These are phyloP conservation scores for Eucalyptus victrix DNA, from an alignment of 345 rosid species.

Conservation along the genomic window DNA sequence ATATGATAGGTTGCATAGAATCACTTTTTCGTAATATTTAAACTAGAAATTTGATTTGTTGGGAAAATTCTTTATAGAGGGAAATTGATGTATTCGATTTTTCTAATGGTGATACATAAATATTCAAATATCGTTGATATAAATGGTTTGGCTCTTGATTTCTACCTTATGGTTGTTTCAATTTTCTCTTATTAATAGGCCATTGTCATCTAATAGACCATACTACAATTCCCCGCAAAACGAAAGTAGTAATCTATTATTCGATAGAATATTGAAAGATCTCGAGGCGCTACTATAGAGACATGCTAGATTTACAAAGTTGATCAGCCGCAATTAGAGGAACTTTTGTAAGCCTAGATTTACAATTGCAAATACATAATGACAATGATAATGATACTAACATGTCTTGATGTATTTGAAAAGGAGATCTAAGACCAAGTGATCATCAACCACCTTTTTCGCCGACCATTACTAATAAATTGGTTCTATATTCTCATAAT, in stretches of 20 bases:
- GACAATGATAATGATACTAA: not conserved
- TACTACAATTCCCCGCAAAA: not conserved
- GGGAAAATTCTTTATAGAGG: not conserved
- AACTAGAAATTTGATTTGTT: not conserved
- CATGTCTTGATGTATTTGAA: not conserved
- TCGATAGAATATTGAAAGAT: not conserved
- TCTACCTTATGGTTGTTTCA: not conserved
- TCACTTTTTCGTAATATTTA: not conserved
- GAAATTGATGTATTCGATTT: not conserved
- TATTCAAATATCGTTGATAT: not conserved
- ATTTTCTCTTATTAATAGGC: not conserved
- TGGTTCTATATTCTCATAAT: not conserved
- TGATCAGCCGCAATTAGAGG: not conserved
- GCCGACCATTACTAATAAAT: not conserved
- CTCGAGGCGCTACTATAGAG: not conserved
- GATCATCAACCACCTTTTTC: not conserved
- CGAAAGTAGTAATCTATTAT: not conserved
- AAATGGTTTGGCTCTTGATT: not conserved
- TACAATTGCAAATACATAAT: not conserved
- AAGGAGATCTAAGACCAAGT: not conserved
- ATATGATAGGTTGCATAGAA: not conserved
- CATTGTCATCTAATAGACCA: fast-evolving
- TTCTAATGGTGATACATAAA: not conserved
- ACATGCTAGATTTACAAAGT: not conserved
- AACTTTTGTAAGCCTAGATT: not conserved